Evolutionary conservation across 495 filamentous ascomycete genomes (phyloP).

Genomic region (Halenospora varia): DNA sequence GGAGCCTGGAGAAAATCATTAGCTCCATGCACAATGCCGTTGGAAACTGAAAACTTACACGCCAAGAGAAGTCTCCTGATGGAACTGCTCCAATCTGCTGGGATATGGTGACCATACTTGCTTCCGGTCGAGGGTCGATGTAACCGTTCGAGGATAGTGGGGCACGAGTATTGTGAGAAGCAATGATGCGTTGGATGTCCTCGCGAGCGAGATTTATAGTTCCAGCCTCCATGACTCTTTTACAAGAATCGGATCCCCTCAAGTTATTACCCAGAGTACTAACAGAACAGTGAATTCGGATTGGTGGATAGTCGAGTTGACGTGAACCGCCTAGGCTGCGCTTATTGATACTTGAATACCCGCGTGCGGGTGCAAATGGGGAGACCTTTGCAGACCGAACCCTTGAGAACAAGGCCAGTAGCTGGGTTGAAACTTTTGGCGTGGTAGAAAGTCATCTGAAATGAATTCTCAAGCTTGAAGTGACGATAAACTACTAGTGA

Average conservation of each 20-base stretch:
- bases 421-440: not conserved
- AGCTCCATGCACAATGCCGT: conserved; percentile 4
- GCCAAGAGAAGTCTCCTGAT: conserved; percentile 16
- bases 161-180: not conserved
- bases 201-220: no score
- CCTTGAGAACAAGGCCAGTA: not conserved
- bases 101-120: conserved; percentile 14
- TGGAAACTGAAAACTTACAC: conserved; percentile 10
- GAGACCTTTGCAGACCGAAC: not conserved
- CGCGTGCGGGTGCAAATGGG: not conserved
- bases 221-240: no score
- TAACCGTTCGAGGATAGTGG: not conserved
- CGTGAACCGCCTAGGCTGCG: no score
- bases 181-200: no score
- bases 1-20: conserved; percentile 27
- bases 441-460: not conserved
- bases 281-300: no score
- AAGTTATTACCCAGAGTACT: no score
- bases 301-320: no score
- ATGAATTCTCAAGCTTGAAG: not conserved
- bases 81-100: conserved; percentile 10
- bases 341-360: not conserved
- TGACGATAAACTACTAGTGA: not conserved
- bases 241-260: no score
- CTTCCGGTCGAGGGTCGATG: conserved; percentile 5